Evolutionary conservation across 768 basidiomycete genomes (phyloP).

Genomic region (Podaxis sp.): DNA sequence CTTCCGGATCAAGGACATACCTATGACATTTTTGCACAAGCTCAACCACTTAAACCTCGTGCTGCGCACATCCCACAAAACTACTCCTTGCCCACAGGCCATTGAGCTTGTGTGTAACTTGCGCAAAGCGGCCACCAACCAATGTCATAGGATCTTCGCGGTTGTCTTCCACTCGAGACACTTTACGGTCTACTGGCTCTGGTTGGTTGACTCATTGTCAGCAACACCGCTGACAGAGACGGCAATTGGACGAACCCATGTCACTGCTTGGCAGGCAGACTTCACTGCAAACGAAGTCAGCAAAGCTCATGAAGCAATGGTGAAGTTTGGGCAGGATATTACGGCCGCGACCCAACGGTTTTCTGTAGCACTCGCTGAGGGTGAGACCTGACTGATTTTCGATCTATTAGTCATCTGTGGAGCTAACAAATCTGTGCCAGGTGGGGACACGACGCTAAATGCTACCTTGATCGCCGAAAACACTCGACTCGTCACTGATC

Average conservation of each 20-base stretch:
- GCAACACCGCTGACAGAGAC: not conserved
- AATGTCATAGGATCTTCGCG: not conserved
- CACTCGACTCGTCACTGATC: not conserved
- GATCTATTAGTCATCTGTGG: not conserved
- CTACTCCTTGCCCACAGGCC: not conserved
- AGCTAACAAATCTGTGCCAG: not conserved
- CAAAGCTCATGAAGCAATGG: not conserved
- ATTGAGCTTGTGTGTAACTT: not conserved
- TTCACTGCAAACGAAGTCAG: not conserved
- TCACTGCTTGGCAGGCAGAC: not conserved
- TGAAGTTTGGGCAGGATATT: not conserved
- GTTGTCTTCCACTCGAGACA: not conserved
- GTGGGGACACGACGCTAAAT: not conserved
- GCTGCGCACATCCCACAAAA: not conserved
- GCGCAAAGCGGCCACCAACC: not conserved
- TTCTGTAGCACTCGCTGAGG: not conserved
- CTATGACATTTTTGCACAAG: not conserved
- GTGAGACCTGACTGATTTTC: not conserved
- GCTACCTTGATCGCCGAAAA: not conserved
- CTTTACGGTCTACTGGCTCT: not conserved
- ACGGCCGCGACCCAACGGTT: not conserved
- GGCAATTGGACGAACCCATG: not conserved
- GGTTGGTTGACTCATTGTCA: not conserved
- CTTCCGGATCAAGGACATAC: not conserved
- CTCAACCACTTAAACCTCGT: not conserved